Conservation (phyloP, 169 alveolate genomes). For the Cryptosporidium bovis region DNA sequence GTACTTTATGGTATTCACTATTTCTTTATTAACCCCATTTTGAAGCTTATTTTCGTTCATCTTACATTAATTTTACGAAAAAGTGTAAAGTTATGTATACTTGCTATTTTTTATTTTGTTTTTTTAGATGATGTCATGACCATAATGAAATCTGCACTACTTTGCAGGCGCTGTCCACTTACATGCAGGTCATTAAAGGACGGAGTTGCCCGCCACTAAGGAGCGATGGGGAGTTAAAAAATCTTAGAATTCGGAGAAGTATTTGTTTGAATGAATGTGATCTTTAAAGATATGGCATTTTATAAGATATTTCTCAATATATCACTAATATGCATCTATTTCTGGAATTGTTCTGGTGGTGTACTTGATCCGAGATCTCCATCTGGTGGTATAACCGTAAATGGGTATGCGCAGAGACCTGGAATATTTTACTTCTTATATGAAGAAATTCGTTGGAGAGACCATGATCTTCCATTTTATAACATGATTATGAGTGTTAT, state of each 20-base stretch:
- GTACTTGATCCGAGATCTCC: conserved; percentile 48
- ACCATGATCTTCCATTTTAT: conserved; percentile 61
- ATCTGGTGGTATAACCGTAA: conserved; percentile 49
- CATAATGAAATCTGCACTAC: conserved; percentile 15
- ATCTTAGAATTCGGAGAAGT: not conserved
- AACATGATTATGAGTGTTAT: conserved; percentile 42
- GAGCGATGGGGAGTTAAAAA: not conserved
- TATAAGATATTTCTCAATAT: not conserved
- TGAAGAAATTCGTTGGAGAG: conserved; percentile 74
- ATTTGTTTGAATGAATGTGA: not conserved
- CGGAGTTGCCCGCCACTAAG: conserved; percentile 43
- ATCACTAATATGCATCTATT: not conserved
- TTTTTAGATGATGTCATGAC: conserved; percentile 9
- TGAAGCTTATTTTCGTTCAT: not conserved
- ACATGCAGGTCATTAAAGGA: conserved; percentile 55
- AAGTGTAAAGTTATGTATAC: not conserved
- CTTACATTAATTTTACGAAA: not conserved
- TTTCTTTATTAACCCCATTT: conserved; percentile 14
- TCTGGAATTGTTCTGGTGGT: not conserved
- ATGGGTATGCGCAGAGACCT: conserved; percentile 69
- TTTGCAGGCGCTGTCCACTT: conserved; percentile 60
- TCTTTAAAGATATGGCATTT: not conserved
- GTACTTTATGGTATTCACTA: not conserved
- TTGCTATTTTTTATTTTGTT: not conserved
- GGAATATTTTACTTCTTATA: conserved; percentile 63